Percentiles rank a stretch among this genome's conserved stretches.
Conservation (phyloP, 768 basidiomycete species). For the Pulveroboletus sp. region DNA sequence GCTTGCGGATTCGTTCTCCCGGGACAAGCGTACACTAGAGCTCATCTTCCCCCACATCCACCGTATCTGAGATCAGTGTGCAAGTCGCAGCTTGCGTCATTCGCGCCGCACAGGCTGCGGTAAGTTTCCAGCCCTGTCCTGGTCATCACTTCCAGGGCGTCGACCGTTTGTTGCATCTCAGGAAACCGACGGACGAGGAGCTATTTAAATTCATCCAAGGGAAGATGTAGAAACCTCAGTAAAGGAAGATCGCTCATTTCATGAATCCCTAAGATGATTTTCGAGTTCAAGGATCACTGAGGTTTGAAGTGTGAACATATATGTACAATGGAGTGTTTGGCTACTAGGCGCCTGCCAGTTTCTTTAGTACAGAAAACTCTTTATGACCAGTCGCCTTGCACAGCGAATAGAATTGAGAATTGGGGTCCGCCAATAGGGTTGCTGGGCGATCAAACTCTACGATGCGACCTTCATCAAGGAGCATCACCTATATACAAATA, state of each 20-base stretch:
- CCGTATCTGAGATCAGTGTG: constrained; percentile 80
- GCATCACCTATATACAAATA: constrained; percentile 56
- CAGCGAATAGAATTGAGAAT: constrained; percentile 59
- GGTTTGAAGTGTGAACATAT: constrained; percentile 1
- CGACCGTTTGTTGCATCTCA: constrained; percentile 51
- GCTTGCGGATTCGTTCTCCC: constrained; percentile 66
- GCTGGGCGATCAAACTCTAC: constrained; percentile 70
- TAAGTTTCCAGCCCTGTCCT: constrained; percentile 33
- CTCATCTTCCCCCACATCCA: constrained; percentile 82
- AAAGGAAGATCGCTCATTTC: neutral
- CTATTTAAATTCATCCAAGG: constrained; percentile 48
- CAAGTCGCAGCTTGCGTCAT: constrained; percentile 72
- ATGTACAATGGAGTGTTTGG: constrained; percentile 1
- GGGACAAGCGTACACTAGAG: constrained; percentile 58
- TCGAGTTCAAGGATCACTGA: neutral
- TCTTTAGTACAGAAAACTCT: constrained; percentile 65
- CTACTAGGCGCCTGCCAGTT: constrained; percentile 46
- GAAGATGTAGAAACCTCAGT: constrained; percentile 71
- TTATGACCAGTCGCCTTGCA: constrained; percentile 72
- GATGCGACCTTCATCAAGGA: constrained; percentile 75
- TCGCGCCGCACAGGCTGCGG: constrained; percentile 72
- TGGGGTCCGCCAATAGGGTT: constrained; percentile 47
- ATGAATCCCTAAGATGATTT: neutral
- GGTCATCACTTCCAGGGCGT: constrained; percentile 39
- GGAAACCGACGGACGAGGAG: constrained; percentile 50